Evolutionary conservation across 108 stramenopile species (phyloP), one percentile per base, ranked within the genome.

Genomic region (Cyclotella distinguenda): DNA sequence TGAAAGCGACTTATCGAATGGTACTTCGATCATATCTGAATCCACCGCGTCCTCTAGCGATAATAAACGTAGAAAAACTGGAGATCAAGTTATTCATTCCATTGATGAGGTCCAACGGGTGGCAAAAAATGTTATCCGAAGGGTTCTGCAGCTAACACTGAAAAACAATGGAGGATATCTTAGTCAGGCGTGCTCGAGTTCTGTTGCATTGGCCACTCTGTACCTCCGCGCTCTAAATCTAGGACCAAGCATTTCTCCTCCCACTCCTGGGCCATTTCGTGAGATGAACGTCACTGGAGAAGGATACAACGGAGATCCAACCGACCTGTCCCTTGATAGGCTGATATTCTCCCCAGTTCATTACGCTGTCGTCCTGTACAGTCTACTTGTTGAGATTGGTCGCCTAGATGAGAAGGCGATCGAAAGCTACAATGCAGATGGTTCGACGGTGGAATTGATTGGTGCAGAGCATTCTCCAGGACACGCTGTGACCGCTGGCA

Each of bases 101-200:
- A 21, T 59, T 39, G 47, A 2, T 5, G 34, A 50, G 6, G 57
- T 68, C 27, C 49, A 68, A 39, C 21, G 19, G 16, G 48, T 59
- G 27, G 67, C 67, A 15, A 38, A 38, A 16, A 36, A 34, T 34
- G 57, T 68, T 36, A 25, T 45, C 4, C 57, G 67, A 1, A 46
- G 67, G 30, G 67, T 68, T 4, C 23, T 67, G 30, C 33, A 67
- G 21, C 57, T 48, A 22, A 68, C 67, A 13, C 46, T 68, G 2
- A 49, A 39, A 26, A 68, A 68, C 36, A 60, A 68, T 39, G 67
- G 67, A 0, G 67, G 67, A 23, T 68, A 68, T 39, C 48, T 68
- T 36, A 49, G 47, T 10, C 67, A 68, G 30, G 67, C 67, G 11
- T 68, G 67, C 16, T 59, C 57, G 15, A 33, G 44, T 25, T 56